These are phyloP conservation scores for Zygosaccharomyces pseudorouxii DNA, from an alignment of 805 yeast species.

Conservation along the genomic window DNA sequence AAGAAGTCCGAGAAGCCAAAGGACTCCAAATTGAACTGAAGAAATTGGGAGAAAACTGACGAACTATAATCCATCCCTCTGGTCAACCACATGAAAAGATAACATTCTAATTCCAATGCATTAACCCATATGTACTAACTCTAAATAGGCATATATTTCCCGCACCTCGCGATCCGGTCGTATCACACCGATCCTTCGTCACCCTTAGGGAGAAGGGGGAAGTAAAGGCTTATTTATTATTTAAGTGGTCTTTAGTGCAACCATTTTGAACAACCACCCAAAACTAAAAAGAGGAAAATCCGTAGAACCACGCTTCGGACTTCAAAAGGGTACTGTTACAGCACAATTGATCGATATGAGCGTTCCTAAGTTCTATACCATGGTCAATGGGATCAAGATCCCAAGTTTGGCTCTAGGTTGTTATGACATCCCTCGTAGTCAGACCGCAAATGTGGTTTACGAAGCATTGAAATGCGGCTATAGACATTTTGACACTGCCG, in stretches of 20 bases:
- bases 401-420: constrained; percentile 59
- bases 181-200: not conserved
- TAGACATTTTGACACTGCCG: constrained; percentile 73
- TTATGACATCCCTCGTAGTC: constrained; percentile 39
- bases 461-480: constrained; percentile 62
- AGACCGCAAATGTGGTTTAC: constrained; percentile 44
- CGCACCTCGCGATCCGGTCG: not conserved
- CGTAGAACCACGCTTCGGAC: not conserved
- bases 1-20: constrained; percentile 14
- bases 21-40: constrained; percentile 7
- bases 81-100: not conserved
- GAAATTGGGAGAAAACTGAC: not conserved
- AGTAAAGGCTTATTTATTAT: not conserved
- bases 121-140: constrained; percentile 1
- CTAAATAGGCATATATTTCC: constrained; percentile 3
- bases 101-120: constrained; percentile 3
- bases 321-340: not conserved
- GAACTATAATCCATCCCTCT: not conserved
- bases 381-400: constrained; percentile 52
- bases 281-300: not conserved
- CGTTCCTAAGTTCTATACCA: constrained; percentile 34
- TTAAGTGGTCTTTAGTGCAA: not conserved
- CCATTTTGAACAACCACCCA: not conserved
- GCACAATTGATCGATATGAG: constrained; percentile 1
- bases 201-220: constrained; percentile 1